Conservation (phyloP, 1,284 basidiomycete genomes). For the Exsudoporus floridanus region DNA sequence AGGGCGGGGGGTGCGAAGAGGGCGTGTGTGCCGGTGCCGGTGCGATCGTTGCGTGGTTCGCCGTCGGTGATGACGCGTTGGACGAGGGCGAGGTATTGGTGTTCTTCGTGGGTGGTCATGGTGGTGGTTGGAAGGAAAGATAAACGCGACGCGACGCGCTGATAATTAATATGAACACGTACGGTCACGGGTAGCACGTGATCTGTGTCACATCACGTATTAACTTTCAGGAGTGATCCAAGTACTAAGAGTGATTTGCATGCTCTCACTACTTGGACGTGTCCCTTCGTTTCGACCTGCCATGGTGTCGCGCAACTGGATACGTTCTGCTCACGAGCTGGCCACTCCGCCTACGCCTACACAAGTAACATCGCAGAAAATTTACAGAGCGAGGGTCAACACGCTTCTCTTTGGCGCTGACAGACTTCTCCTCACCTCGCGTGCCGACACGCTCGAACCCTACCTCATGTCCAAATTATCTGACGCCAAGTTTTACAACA, state of each 20-base stretch:
- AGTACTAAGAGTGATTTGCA: neutral
- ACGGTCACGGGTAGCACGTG: neutral
- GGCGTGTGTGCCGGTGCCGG: slow-evolving; percentile 89
- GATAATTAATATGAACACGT: neutral
- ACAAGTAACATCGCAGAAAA: slow-evolving; percentile 12
- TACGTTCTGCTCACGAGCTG: neutral
- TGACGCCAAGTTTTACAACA: slow-evolving; percentile 28
- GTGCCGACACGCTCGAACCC: slow-evolving; percentile 18
- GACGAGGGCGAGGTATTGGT: slow-evolving; percentile 85
- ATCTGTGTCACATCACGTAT: slow-evolving; percentile 17
- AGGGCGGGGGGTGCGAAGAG: slow-evolving; percentile 87
- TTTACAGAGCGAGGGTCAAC: slow-evolving; percentile 27
- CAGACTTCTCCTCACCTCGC: slow-evolving; percentile 26
- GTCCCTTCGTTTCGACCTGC: slow-evolving; percentile 2
- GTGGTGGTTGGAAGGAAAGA: slow-evolving; percentile 1
- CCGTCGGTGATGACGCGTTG: slow-evolving; percentile 72
- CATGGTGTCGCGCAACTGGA: slow-evolving; percentile 4
- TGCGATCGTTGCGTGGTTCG: slow-evolving; percentile 81
- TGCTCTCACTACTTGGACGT: slow-evolving; percentile 10
- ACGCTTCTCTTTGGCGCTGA: slow-evolving; percentile 29
- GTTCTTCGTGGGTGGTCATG: slow-evolving; percentile 64
- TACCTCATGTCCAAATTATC: slow-evolving; percentile 29
- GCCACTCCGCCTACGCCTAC: neutral
- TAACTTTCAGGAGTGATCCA: no score
- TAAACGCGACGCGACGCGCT: slow-evolving; percentile 1